Conservation (phyloP, 768 basidiomycete species). For the Mycena rosella region DNA sequence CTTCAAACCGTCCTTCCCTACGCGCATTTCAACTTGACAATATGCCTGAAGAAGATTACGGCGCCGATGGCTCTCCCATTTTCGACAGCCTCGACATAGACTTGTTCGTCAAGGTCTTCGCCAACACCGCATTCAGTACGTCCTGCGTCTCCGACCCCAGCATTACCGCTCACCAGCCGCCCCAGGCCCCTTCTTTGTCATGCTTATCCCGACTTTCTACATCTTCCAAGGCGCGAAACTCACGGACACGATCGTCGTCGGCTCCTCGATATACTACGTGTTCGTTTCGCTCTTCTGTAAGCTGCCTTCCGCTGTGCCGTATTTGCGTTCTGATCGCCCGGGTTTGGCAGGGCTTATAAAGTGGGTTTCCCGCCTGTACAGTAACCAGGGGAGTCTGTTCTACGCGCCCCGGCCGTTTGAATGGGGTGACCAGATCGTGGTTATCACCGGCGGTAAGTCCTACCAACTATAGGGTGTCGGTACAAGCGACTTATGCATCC, state of each 20-base stretch:
- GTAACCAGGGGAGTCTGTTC: constrained; percentile 78
- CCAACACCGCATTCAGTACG: constrained; percentile 85
- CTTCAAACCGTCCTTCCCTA: constrained; percentile 55
- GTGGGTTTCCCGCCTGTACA: constrained; percentile 80
- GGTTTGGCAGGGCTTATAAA: constrained; percentile 67
- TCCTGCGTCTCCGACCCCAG: constrained; percentile 8
- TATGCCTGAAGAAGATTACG: constrained; percentile 46
- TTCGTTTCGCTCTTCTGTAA: constrained; percentile 75
- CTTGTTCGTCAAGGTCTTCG: constrained; percentile 81
- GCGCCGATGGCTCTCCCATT: constrained; percentile 60
- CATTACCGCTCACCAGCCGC: constrained; percentile 20
- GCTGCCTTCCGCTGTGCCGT: constrained; percentile 44
- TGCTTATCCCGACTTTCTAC: constrained; percentile 82
- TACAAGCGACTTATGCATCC: constrained; percentile 6
- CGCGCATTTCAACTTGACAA: constrained; percentile 29
- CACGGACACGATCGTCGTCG: constrained; percentile 64
- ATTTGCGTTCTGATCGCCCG: constrained; percentile 18
- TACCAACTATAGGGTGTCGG: neutral
- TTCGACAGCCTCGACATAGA: constrained; percentile 84
- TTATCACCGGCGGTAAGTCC: constrained; percentile 90
- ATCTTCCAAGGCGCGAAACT: constrained; percentile 74
- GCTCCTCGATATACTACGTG: constrained; percentile 68
- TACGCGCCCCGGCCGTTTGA: constrained; percentile 73
- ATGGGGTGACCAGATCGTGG: constrained; percentile 91
- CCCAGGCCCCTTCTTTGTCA: constrained; percentile 86